phyloP scores from a whole-genome alignment of 768 basidiomycete genomes.

The Psilocybe cyanescens region DNA sequence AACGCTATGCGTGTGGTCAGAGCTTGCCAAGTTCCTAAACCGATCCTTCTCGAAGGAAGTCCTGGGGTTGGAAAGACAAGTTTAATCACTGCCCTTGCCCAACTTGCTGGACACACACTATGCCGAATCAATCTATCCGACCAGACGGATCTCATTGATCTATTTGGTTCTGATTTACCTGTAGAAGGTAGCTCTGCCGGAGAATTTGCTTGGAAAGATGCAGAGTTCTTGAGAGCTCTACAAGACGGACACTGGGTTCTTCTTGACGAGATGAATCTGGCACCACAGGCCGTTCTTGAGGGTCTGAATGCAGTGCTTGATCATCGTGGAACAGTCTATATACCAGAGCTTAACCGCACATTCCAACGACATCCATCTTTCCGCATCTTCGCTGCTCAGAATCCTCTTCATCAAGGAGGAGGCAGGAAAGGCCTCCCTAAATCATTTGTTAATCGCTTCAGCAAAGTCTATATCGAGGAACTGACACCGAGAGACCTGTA shows the following conservation, averaged over 20 bases:
- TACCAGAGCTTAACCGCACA: constrained; percentile 91
- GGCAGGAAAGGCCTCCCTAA: constrained; percentile 97
- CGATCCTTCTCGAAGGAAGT: constrained; percentile 94
- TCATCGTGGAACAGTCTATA: constrained; percentile 92
- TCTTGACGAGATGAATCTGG: constrained; percentile 98
- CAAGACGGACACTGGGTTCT: constrained; percentile 98
- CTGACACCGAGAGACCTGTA: constrained; percentile 78
- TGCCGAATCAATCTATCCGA: constrained; percentile 97
- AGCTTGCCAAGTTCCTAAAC: constrained; percentile 88
- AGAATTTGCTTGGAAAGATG: constrained; percentile 97
- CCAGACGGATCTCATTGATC: constrained; percentile 94
- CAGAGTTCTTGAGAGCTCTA: constrained; percentile 91
- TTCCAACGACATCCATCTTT: constrained; percentile 92
- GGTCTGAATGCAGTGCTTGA: constrained; percentile 96
- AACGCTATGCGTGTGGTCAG: constrained; percentile 90
- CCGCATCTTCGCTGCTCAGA: constrained; percentile 97
- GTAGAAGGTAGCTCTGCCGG: constrained; percentile 90
- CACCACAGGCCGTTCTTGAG: constrained; percentile 95
- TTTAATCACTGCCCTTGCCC: constrained; percentile 85
- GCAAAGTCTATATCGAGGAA: constrained; percentile 94
- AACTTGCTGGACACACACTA: constrained; percentile 73
- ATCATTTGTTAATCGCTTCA: constrained; percentile 97
- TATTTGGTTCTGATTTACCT: constrained; percentile 96
- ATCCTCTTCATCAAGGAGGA: constrained; percentile 94
- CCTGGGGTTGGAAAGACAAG: constrained; percentile 99